Conservation (phyloP, 768 basidiomycete species). For the Boletus rubescentipes region DNA sequence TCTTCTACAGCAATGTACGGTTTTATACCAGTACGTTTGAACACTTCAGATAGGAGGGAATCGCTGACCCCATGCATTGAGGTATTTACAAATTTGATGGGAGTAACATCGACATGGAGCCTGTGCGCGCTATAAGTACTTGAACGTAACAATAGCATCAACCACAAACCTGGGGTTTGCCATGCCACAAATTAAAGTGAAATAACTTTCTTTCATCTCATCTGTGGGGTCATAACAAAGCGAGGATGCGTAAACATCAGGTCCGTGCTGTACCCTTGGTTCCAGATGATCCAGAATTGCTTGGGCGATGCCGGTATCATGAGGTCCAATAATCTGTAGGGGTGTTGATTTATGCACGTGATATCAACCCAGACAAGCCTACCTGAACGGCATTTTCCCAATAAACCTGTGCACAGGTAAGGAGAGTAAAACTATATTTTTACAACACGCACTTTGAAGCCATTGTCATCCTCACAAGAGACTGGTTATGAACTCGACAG, state of each 20-base stretch:
- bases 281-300: constrained; percentile 62
- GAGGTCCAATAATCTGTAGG: constrained; percentile 76
- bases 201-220: constrained; percentile 60
- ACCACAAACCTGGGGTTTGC: constrained; percentile 17
- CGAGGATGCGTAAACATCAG: constrained; percentile 37
- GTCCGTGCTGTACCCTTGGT: constrained; percentile 45
- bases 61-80: constrained; percentile 91
- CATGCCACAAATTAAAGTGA: constrained; percentile 36
- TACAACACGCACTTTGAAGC: constrained; percentile 63
- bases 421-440: not conserved
- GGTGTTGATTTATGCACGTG: not conserved
- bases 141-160: not conserved
- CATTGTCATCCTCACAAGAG: constrained; percentile 69
- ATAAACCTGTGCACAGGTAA: constrained; percentile 56
- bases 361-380: not conserved
- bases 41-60: constrained; percentile 55
- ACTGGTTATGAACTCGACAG: not conserved
- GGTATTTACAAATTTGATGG: constrained; percentile 75
- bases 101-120: not conserved
- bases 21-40: constrained; percentile 57
- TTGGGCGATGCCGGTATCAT: constrained; percentile 73
- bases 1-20: constrained; percentile 59
- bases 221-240: constrained; percentile 57
- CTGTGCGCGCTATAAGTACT: constrained; percentile 9
- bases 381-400: constrained; percentile 91